Percentiles rank a stretch among this genome's conserved stretches.
Evolutionary conservation across 2,329 filamentous ascomycete species (phyloP).

Genomic region (Alternaria rosae): DNA sequence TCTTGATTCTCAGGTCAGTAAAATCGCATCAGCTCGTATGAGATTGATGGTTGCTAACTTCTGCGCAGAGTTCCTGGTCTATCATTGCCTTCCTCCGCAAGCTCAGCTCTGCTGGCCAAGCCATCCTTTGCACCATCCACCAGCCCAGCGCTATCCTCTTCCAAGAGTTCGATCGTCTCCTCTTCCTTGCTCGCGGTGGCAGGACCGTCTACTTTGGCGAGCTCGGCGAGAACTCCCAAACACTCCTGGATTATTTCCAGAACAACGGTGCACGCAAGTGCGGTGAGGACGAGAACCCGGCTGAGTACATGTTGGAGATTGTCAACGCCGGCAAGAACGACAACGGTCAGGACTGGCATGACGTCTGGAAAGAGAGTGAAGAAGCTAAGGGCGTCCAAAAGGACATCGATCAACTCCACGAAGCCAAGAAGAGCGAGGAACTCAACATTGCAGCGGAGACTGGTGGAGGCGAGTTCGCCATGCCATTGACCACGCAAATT

Average conservation of each 20-base stretch:
- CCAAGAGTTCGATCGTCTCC: slow-evolving; percentile 54
- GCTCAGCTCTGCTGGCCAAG: slow-evolving; percentile 60
- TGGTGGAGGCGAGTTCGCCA: slow-evolving; percentile 54
- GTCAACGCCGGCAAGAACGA: slow-evolving; percentile 45
- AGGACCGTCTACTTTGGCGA: slow-evolving; percentile 59
- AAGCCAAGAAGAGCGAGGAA: slow-evolving; percentile 40
- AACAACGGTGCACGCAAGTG: slow-evolving; percentile 68
- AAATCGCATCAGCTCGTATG: neutral
- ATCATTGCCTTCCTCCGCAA: slow-evolving; percentile 69
- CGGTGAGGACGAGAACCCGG: slow-evolving; percentile 70
- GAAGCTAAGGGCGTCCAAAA: slow-evolving; percentile 37
- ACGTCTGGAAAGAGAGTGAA: slow-evolving; percentile 48
- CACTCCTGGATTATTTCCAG: slow-evolving; percentile 64
- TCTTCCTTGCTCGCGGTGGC: slow-evolving; percentile 55
- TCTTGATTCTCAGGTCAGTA: slow-evolving; percentile 61
- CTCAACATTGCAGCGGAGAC: slow-evolving; percentile 42
- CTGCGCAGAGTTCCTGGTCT: slow-evolving; percentile 62
- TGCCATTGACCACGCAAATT: slow-evolving; percentile 48
- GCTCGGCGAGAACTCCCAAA: slow-evolving; percentile 53
- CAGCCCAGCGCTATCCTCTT: slow-evolving; percentile 56
- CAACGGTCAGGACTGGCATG: slow-evolving; percentile 49
- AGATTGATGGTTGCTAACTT: slow-evolving; percentile 11
- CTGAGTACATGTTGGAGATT: slow-evolving; percentile 75
- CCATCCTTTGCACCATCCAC: slow-evolving; percentile 58
- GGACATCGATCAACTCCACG: slow-evolving; percentile 52